Percentiles rank a stretch among this genome's conserved stretches.
These are phyloP conservation scores for Beta vulgaris DNA, from an alignment of 148 eudicot genomes.

Conservation along the genomic window DNA sequence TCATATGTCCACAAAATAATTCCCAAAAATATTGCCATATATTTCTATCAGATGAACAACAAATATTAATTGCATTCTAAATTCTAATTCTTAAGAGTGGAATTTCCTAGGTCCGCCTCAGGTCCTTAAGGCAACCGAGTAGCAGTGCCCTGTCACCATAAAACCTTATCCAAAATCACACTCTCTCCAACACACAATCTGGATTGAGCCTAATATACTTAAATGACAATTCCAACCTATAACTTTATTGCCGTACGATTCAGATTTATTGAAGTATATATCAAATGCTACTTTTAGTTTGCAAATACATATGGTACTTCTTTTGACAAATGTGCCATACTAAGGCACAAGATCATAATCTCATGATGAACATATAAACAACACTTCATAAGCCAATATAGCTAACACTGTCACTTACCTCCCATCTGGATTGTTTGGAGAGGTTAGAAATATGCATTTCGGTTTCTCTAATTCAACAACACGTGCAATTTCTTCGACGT, in stretches of 20 bases:
- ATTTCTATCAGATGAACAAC: neutral
- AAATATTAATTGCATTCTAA: neutral
- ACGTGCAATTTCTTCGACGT: constrained; percentile 61
- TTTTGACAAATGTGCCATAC: neutral
- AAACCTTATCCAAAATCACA: neutral
- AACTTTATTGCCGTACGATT: neutral
- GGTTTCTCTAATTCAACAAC: constrained; percentile 75
- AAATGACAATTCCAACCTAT: neutral
- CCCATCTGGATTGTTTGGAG: constrained; percentile 98
- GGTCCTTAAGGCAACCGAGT: neutral
- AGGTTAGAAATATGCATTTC: constrained; percentile 90
- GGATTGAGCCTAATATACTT: neutral
- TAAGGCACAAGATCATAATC: neutral
- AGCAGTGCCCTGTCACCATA: neutral
- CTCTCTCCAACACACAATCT: neutral
- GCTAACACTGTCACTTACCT: constrained; percentile 46
- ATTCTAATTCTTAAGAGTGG: neutral
- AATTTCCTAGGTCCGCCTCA: neutral
- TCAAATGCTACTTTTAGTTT: neutral
- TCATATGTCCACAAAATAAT: neutral
- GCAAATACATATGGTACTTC: neutral
- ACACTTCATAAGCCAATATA: neutral
- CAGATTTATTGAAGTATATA: neutral
- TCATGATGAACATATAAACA: neutral
- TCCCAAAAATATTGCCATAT: neutral